Percentiles rank a stretch among this genome's conserved stretches.
phyloP scores from a whole-genome alignment of 805 yeast species.

The Schwanniomyces occidentalis region DNA sequence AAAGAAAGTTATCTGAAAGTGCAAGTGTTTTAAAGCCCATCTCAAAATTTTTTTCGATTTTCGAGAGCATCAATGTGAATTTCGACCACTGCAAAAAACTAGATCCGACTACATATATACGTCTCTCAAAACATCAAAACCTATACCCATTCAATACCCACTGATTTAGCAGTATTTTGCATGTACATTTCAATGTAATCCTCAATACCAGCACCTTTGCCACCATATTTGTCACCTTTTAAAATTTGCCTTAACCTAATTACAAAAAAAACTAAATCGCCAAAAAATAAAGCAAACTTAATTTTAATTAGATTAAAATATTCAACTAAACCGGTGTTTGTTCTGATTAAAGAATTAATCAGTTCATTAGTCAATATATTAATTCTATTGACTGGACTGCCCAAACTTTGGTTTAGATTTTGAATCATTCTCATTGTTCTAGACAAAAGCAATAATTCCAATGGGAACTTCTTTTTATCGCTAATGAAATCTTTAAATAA shows the following conservation, averaged over 20 bases:
- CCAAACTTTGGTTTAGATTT: constrained; percentile 61
- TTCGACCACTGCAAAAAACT: too few species aligned
- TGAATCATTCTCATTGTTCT: constrained; percentile 77
- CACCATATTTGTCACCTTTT: constrained; percentile 32
- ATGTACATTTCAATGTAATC: constrained; percentile 46
- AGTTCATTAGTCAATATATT: constrained; percentile 64
- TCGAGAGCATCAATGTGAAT: too few species aligned
- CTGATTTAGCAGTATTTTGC: constrained; percentile 40
- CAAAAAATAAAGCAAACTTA: constrained; percentile 22
- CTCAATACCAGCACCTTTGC: constrained; percentile 40
- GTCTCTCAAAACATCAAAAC: too few species aligned
- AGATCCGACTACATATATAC: too few species aligned
- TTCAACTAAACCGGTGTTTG: constrained; percentile 7
- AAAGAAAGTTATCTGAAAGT: too few species aligned
- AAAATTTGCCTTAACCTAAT: constrained; percentile 34
- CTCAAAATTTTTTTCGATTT: constrained; percentile 10
- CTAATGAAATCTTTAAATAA: constrained; percentile 55
- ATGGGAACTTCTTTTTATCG: constrained; percentile 67
- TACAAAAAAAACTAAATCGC: constrained; percentile 32
- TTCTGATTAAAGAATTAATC: constrained; percentile 20
- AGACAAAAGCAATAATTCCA: constrained; percentile 62
- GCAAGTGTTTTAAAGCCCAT: constrained; percentile 7
- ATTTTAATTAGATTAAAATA: constrained; percentile 20
- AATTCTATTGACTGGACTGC: constrained; percentile 74
- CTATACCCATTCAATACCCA: constrained; percentile 39